Percentiles rank a stretch among this genome's conserved stretches.
These are phyloP conservation scores for Lentinus tigrinus DNA, from an alignment of 768 basidiomycete genomes.

Conservation along the genomic window DNA sequence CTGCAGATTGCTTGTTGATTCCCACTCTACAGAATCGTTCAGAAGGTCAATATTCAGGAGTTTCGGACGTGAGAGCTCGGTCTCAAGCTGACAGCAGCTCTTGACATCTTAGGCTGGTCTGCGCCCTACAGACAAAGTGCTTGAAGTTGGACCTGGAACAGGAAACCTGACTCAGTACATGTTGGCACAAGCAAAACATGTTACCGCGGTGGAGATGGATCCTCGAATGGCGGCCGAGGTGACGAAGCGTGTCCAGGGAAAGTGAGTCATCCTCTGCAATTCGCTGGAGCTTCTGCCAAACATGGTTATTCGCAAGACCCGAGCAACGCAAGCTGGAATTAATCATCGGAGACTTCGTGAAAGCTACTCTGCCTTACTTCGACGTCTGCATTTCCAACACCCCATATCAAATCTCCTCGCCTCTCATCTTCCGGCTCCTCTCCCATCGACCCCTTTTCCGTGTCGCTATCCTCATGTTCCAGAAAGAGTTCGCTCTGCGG, in stretches of 20 bases:
- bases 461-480: conserved; percentile 98
- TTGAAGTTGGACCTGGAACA: conserved; percentile 97
- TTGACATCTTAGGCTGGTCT: conserved; percentile 67
- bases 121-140: conserved; percentile 90
- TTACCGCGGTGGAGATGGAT: conserved; percentile 96
- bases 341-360: conserved; percentile 96
- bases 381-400: conserved; percentile 99
- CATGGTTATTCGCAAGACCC: conserved; percentile 51
- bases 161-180: conserved; percentile 95
- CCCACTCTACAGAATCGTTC: conserved; percentile 48
- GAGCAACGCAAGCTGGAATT: conserved; percentile 95
- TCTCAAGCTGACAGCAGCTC: not conserved
- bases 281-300: not conserved
- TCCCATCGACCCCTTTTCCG: conserved; percentile 95
- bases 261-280: conserved; percentile 54
- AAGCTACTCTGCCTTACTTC: conserved; percentile 96
- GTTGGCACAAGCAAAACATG: conserved; percentile 88
- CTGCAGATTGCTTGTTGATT: not conserved
- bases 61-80: not conserved
- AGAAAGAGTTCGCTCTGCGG: conserved; percentile 95
- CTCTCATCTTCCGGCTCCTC: conserved; percentile 93
- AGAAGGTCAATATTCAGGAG: conserved; percentile 42
- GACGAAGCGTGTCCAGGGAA: conserved; percentile 96
- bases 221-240: conserved; percentile 99
- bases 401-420: conserved; percentile 98